Evolutionary conservation across 345 rosid genomes (phyloP).

Genomic region (Arabis hirsuta): DNA sequence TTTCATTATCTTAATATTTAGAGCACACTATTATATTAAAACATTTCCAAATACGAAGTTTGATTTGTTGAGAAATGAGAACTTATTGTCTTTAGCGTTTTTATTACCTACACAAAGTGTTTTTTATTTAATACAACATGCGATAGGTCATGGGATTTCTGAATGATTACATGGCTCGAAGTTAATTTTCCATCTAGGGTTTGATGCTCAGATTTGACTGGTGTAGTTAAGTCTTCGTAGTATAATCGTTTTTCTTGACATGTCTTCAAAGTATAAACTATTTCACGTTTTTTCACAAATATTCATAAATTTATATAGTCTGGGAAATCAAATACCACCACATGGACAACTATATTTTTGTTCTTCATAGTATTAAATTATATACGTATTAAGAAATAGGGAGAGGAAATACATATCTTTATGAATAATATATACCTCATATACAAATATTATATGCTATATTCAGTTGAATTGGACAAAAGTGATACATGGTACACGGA

Average conservation of each 20-base stretch:
- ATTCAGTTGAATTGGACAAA: no score
- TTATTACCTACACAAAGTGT: neutral
- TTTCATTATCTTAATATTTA: slow-evolving; percentile 1
- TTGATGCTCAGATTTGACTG: slow-evolving; percentile 16
- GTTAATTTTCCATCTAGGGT: slow-evolving; percentile 30
- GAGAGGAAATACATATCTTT: no score
- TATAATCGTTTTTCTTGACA: no score
- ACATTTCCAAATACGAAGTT: neutral
- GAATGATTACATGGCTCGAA: slow-evolving; percentile 26
- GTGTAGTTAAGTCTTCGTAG: neutral
- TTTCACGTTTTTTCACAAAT: slow-evolving; percentile 7
- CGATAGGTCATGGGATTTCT: slow-evolving; percentile 24
- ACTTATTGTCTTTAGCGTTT: slow-evolving; percentile 4
- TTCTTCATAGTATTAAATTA: neutral
- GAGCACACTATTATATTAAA: neutral
- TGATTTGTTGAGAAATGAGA: slow-evolving; percentile 30
- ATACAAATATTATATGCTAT: no score
- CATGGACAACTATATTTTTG: neutral
- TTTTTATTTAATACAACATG: neutral
- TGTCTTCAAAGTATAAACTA: neutral
- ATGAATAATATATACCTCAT: no score
- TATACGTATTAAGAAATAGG: neutral
- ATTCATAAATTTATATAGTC: neutral
- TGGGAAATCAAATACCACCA: neutral
- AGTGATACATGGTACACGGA: no score